Conservation (phyloP, 108 stramenopile species). For the Nitzschia sp. region DNA sequence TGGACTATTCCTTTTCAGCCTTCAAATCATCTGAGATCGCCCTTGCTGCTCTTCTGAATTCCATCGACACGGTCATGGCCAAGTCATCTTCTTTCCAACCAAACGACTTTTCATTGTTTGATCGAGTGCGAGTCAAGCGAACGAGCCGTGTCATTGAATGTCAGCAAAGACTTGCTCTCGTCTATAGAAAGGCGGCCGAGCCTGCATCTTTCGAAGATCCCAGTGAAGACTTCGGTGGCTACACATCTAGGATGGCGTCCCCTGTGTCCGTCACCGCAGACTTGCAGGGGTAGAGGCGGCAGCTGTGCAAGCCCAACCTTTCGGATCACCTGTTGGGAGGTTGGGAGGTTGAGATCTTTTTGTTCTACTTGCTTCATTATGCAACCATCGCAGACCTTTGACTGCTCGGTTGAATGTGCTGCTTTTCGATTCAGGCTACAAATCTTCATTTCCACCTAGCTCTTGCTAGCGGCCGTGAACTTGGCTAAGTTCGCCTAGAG, state of each 20-base stretch:
- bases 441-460: too few relatives aligned
- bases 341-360: too few relatives aligned
- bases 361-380: too few relatives aligned
- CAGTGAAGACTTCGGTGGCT: neutral
- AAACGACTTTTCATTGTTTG: neutral
- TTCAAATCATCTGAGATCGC: slow-evolving; percentile 33
- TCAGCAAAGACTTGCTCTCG: neutral
- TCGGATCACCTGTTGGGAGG: too few relatives aligned
- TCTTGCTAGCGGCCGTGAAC: too few relatives aligned
- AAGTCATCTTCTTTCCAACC: neutral
- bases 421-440: too few relatives aligned
- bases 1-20: slow-evolving; percentile 35
- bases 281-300: neutral
- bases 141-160: neutral
- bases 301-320: too few relatives aligned
- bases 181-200: neutral
- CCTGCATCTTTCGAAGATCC: neutral
- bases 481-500: too few relatives aligned
- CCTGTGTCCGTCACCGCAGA: neutral
- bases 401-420: too few relatives aligned
- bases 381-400: too few relatives aligned
- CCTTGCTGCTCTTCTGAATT: slow-evolving; percentile 32
- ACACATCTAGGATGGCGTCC: neutral
- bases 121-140: neutral
- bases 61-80: neutral